Conservation (phyloP, 2,329 filamentous ascomycete genomes). For the Metarhizium robertsii region DNA sequence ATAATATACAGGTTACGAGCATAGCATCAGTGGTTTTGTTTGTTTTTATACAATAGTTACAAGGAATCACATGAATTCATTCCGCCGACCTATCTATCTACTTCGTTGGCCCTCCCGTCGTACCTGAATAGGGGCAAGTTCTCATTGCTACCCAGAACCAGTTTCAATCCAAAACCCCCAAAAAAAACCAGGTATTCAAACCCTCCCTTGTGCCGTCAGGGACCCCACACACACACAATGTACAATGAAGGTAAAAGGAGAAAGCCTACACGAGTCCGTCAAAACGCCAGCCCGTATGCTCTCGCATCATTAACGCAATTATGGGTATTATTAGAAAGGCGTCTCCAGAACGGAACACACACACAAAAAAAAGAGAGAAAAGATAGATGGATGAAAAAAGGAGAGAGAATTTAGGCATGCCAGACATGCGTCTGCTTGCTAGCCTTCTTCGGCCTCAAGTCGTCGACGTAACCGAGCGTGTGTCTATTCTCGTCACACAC, state of each 20-base stretch:
- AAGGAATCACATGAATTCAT: background rate
- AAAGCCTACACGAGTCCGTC: background rate
- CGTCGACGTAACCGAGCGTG: slow-evolving; percentile 33
- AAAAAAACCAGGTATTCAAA: background rate
- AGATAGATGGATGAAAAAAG: too few species aligned
- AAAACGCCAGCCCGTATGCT: background rate
- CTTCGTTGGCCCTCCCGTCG: background rate
- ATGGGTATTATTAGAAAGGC: background rate
- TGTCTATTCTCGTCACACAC: slow-evolving; percentile 36
- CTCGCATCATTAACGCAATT: background rate
- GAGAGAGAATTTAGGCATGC: too few species aligned
- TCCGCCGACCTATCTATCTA: background rate
- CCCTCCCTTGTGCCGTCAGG: background rate
- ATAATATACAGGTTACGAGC: background rate
- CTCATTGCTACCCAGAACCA: background rate
- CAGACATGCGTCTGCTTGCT: too few species aligned
- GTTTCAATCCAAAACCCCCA: background rate
- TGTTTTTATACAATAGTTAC: background rate
- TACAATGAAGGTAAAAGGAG: background rate
- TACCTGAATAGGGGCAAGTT: too few species aligned
- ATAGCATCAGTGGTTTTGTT: background rate
- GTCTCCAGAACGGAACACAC: too few species aligned
- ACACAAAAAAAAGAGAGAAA: too few species aligned
- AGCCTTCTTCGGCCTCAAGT: slow-evolving; percentile 18
- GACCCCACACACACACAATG: too few species aligned